These are phyloP conservation scores for Microthlaspi erraticum DNA, from an alignment of 345 rosid genomes.

Conservation along the genomic window DNA sequence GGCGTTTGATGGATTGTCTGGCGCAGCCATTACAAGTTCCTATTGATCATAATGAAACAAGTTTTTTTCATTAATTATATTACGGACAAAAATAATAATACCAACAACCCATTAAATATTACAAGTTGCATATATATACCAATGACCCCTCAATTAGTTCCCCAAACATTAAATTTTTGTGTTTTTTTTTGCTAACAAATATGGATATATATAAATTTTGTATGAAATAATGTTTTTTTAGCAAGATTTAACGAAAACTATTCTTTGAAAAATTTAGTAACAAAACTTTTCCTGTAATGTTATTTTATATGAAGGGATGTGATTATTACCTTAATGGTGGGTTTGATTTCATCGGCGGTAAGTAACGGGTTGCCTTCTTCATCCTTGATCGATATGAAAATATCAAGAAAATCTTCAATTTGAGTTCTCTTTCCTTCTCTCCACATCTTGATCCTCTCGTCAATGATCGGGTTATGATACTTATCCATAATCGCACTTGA, in stretches of 20 bases:
- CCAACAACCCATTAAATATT: not conserved
- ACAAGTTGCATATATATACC: too few species aligned
- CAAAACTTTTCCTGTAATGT: too few species aligned
- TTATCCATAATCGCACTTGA: slow-evolving; percentile 43
- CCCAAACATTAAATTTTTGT: too few species aligned
- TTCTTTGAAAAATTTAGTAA: too few species aligned
- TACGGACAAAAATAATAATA: not conserved
- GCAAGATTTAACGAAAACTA: too few species aligned
- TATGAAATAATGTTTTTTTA: too few species aligned
- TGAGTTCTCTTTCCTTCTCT: slow-evolving; percentile 45
- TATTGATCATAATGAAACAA: slow-evolving; percentile 23
- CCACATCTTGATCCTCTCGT: slow-evolving; percentile 48
- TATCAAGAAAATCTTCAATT: slow-evolving; percentile 49
- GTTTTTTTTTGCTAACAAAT: not conserved
- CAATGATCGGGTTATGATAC: slow-evolving; percentile 46
- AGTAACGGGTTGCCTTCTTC: slow-evolving; percentile 46
- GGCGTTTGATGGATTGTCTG: slow-evolving; percentile 51
- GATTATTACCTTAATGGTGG: slow-evolving; percentile 44
- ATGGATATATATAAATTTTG: not conserved
- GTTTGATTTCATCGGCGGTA: slow-evolving; percentile 49
- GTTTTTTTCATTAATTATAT: slow-evolving; percentile 7
- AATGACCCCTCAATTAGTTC: too few species aligned
- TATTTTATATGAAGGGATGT: not conserved
- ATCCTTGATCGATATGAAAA: slow-evolving; percentile 45
- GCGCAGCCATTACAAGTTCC: slow-evolving; percentile 50